A percentile compares a stretch with the other conserved stretches of the same genome.
phyloP scores from a whole-genome alignment of 116 monocot species.

The Dioscorea cayenensis region DNA sequence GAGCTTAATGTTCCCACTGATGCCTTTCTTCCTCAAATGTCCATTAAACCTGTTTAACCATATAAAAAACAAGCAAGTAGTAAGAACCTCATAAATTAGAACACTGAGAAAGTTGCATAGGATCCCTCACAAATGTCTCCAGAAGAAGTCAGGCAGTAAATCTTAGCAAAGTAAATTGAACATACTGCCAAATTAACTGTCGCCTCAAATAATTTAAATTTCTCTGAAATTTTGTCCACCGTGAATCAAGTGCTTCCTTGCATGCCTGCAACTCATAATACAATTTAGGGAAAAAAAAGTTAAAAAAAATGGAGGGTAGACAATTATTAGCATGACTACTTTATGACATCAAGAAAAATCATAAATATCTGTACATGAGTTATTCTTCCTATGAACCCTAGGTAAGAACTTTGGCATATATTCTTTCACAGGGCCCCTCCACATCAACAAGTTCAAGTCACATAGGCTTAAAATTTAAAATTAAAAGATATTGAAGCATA shows the following conservation, averaged over 20 bases:
- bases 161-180: neutral
- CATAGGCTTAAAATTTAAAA: neutral
- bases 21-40: conserved; percentile 89
- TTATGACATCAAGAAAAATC: neutral
- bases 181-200: conserved; percentile 95
- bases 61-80: neutral
- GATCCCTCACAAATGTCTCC: neutral
- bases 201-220: conserved; percentile 83
- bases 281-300: neutral
- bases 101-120: neutral
- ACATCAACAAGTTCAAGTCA: neutral
- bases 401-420: neutral
- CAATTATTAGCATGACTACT: neutral
- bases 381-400: neutral
- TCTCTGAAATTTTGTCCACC: conserved; percentile 86
- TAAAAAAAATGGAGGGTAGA: no score
- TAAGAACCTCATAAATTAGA: neutral
- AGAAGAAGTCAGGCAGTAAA: neutral
- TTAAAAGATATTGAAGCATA: neutral
- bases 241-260: conserved; percentile 72
- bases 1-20: conserved; percentile 81
- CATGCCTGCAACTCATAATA: conserved; percentile 40
- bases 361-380: neutral
- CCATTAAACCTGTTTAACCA: conserved; percentile 71
- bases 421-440: neutral